Base-by-base conservation (phyloP, 495 filamentous ascomycete genomes). In the Tuber magnatum region DNA sequence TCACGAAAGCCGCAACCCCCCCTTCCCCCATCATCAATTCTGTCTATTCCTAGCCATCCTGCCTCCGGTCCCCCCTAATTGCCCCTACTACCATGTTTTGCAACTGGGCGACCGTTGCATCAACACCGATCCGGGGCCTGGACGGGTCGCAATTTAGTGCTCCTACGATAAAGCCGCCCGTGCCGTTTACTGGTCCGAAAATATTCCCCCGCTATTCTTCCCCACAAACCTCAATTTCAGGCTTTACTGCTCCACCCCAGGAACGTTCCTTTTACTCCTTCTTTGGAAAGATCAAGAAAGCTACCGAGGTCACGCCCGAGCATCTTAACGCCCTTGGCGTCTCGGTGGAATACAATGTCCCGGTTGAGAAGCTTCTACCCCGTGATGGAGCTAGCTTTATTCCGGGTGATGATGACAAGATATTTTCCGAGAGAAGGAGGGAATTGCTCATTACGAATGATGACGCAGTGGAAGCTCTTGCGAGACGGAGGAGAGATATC, bases 71-170 rank as follows among this genome's bases (percentile, higher is more conserved):
- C 75, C 81, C 76, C 71, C 77, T 83, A 56, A 80, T 84, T 65
- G 43, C 68, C 78, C 46, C 35, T 38, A 48, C 77, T 12, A 79
- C 41, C 22, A 79, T 79, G 77, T 79, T 79, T 73, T 46, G 78
- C 84, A 77, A 81, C 83, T 75, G 85, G 84, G 71, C 73, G 78
- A 68, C 82, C 74, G 71, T 82, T 72, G 24, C 42, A 42, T 7
- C 69, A 43, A 72, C 79, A 73, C 77, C 82, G 71, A 40, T 71
- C n/a, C 56, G 14, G 14, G 56, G 56, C 28, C 56, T 1, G 28
- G 56, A 65, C 5, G 28, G 56, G 32, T 35, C 56, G 18, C 32
- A 6, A 65, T 35, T 2, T 10, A 35, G 28, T 65, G 56, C 3
- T 7, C 32, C 28, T 32, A 5, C 1, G 56, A 35, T 65, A 65